Base-by-base conservation (phyloP, 1,284 basidiomycete species). In the Austropuccinia psidii region DNA sequence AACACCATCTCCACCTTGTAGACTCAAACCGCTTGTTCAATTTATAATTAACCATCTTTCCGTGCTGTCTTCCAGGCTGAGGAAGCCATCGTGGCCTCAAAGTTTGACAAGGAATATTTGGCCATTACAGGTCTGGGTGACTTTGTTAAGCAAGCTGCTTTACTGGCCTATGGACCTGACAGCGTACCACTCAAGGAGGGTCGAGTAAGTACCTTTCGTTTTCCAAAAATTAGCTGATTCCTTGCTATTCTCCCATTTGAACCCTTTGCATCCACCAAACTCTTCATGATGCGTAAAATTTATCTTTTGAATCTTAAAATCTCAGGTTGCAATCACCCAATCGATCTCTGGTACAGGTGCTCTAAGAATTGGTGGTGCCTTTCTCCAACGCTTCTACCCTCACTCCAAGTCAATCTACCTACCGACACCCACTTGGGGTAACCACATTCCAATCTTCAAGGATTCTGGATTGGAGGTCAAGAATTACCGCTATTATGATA, bases 311-410 rank as follows among this genome's bases (percentile, higher is more conserved):
- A n/a, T n/a, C n/a, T n/a, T n/a, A n/a, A n/a, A n/a, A n/a, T n/a
- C 54, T 27, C 77, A 94, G 92, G 85, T 96, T 78, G 89, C 96
- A 50, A 87, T 91, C 76, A 91, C 93, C 33, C 96, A 99, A 83
- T 90, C 94, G 75, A 96, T 98, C 82, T 98, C 95, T 33, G 96
- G 96, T 41, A 99, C 96, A 24, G 96, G 96, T 79, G 96, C 96
- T 37, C 89, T 98, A 76, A 88, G 96, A 77, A 93, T 98, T 82
- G 95, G 92, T 74, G 94, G 90, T 79, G 91, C 90, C 62, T 98
- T 99, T 86, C 83, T 98, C 72, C 88, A 88, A 24, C 88, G 90
- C 62, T 91, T 92, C 83, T 97, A 93, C 82, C 91, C 93, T 31
- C 85, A 90, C 77, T 82, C 88, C 73, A 97, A 95, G 84, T 84